Conservation (phyloP, 306 rosid genomes). For the Sophora flavescens region DNA sequence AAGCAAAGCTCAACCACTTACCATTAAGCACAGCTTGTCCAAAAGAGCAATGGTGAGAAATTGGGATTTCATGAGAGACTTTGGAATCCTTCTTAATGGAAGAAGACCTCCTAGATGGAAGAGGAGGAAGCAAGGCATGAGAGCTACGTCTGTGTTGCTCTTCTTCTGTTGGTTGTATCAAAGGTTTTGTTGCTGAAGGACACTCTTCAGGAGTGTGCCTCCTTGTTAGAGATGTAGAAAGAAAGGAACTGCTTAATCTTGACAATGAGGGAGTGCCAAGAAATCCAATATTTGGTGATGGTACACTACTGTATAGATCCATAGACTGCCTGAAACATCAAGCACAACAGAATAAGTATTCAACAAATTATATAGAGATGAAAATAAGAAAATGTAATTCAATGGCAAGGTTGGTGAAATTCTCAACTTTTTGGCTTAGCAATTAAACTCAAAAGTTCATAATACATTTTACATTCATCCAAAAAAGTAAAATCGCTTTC, state of each 20-base stretch:
- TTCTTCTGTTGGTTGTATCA: constrained; percentile 55
- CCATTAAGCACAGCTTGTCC: constrained; percentile 91
- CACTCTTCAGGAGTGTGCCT: constrained; percentile 91
- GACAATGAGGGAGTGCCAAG: constrained; percentile 78
- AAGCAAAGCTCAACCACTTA: constrained; percentile 41
- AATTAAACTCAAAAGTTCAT: not conserved
- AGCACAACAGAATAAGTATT: constrained; percentile 33
- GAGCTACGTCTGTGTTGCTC: constrained; percentile 71
- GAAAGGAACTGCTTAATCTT: constrained; percentile 92
- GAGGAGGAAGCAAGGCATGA: constrained; percentile 70
- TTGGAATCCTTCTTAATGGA: constrained; percentile 63
- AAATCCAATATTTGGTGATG: constrained; percentile 89
- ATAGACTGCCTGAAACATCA: constrained; percentile 87
- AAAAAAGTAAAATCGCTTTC: constrained; percentile 40
- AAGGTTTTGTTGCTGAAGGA: constrained; percentile 69
- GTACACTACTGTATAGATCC: constrained; percentile 90
- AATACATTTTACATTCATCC: constrained; percentile 1
- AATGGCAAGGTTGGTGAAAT: not conserved
- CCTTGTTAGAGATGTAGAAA: constrained; percentile 87
- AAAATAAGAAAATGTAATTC: not conserved
- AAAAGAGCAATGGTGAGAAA: constrained; percentile 72
- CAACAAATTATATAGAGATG: not conserved
- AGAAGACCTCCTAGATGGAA: constrained; percentile 63
- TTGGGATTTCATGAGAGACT: constrained; percentile 74
- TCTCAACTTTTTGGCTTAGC: constrained; percentile 14